Evolutionary conservation across 2,329 filamentous ascomycete species (phyloP), one percentile per base, ranked within the genome.

Genomic region (Epichloe aotearoae): DNA sequence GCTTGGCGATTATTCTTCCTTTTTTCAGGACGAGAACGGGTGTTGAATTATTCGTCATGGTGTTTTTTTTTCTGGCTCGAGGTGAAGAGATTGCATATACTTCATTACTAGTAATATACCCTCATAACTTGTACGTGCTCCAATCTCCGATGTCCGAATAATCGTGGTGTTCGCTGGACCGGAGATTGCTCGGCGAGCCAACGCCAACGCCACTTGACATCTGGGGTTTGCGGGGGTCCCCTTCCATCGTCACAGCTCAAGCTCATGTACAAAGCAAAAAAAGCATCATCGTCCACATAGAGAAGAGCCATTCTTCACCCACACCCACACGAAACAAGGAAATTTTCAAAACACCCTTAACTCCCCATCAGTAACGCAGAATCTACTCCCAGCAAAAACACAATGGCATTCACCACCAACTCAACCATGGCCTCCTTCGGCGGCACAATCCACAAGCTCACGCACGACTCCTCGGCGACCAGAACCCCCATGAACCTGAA

Each of bases 371-470:
- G 8, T 1, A 20, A 1, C 14, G 2, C 37, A 38, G n/a, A 38
- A 12, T 6, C n/a, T 26, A 8, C n/a, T 7, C 14, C n/a, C n/a
- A 17, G 3, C n/a, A 11, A 40, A 11, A 4, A 1, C 3, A 20
- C 20, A 26, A 93, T 93, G 90, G 74, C 85, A 53, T 89, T 97
- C 75, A 87, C 86, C 65, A 95, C 86, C 58, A 94, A 86, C 66
- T 84, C 88, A 54, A 88, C 86, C 56, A 95, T 97, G 69, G 78
- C 83, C 73, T 87, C 83, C 67, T 97, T 96, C 66, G 91, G 90
- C 65, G 93, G 93, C 65, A 89, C 89, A 71, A 84, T 98, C 53
- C 80, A 95, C 61, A 97, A 98, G 76, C 86, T 98, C 55, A 82
- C 84, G 60, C 93, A 98, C 77, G 71, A 83, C 64, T 88, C 90